Evolutionary conservation across 116 monocot genomes (phyloP).

Genomic region (Cymodocea nodosa): DNA sequence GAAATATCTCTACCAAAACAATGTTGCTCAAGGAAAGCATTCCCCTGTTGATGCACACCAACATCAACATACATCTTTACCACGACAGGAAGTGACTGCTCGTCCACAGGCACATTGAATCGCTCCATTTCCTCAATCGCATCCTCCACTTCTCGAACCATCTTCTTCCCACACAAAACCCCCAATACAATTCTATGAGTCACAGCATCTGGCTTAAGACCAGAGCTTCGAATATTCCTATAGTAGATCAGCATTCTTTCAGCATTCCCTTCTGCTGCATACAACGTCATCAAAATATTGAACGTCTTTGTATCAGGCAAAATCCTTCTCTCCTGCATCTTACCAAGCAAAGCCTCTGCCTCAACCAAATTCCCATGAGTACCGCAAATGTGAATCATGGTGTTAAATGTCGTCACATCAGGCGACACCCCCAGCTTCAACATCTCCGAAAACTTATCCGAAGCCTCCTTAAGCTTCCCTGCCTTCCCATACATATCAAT

Average conservation of each 20-base stretch:
- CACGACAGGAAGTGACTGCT: conserved; percentile 55
- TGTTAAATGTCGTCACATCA: conserved; percentile 67
- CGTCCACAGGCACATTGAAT: conserved; percentile 25
- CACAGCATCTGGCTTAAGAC: conserved; percentile 48
- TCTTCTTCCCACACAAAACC: conserved; percentile 37
- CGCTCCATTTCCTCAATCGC: conserved; percentile 41
- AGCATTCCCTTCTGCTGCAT: conserved; percentile 25
- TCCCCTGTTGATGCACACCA: conserved; percentile 46
- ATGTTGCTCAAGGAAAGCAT: conserved; percentile 41
- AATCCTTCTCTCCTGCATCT: conserved; percentile 60
- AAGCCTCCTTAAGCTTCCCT: conserved; percentile 54
- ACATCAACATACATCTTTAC: conserved; percentile 55
- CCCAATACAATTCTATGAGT: conserved; percentile 53
- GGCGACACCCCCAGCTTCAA: conserved; percentile 37
- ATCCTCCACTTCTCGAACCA: conserved; percentile 46
- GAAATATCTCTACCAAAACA: conserved; percentile 32
- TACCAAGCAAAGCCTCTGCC: conserved; percentile 43
- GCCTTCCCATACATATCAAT: conserved; percentile 88
- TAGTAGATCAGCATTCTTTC: conserved; percentile 25
- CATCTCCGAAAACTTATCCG: conserved; percentile 54
- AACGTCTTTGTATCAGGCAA: conserved; percentile 58
- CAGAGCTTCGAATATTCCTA: conserved; percentile 19
- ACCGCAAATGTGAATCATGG: conserved; percentile 64
- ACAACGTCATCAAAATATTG: conserved; percentile 66
- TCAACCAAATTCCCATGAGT: conserved; percentile 29